Conservation (phyloP, 2,329 filamentous ascomycete genomes). For the Apiospora sp. region DNA sequence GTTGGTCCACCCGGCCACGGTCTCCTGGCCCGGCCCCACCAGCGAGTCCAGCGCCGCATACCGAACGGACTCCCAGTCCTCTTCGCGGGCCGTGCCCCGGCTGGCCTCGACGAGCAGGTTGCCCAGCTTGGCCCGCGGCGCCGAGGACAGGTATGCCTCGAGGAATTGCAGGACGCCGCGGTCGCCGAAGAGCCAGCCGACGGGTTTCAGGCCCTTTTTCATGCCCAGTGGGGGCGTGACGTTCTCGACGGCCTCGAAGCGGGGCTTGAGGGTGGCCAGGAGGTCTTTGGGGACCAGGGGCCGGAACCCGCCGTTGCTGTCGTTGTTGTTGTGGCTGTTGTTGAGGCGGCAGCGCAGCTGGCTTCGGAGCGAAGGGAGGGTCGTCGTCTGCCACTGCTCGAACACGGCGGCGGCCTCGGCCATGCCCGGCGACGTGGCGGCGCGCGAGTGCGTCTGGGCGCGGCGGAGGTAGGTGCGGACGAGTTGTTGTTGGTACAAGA, state of each 20-base stretch:
- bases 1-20: background rate
- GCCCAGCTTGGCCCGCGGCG: slow-evolving; percentile 15
- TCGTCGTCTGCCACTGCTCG: background rate
- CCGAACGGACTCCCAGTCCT: slow-evolving; percentile 17
- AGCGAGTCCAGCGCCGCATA: background rate
- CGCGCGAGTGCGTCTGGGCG: background rate
- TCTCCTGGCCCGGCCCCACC: background rate
- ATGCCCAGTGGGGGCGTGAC: too few relatives aligned
- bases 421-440: background rate
- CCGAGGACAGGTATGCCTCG: background rate
- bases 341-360: background rate
- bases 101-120: background rate
- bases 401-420: background rate
- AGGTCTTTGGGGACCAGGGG: background rate
- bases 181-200: background rate
- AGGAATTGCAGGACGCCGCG: background rate
- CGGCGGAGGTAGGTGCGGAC: background rate
- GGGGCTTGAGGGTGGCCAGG: background rate
- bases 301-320: background rate
- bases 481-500: background rate
- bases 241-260: background rate
- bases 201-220: too few relatives aligned
- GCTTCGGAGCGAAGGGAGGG: background rate
- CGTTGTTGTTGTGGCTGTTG: background rate
- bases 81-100: background rate